Conservation (phyloP, 352 stramenopile species). For the Phytophthora citricola region DNA sequence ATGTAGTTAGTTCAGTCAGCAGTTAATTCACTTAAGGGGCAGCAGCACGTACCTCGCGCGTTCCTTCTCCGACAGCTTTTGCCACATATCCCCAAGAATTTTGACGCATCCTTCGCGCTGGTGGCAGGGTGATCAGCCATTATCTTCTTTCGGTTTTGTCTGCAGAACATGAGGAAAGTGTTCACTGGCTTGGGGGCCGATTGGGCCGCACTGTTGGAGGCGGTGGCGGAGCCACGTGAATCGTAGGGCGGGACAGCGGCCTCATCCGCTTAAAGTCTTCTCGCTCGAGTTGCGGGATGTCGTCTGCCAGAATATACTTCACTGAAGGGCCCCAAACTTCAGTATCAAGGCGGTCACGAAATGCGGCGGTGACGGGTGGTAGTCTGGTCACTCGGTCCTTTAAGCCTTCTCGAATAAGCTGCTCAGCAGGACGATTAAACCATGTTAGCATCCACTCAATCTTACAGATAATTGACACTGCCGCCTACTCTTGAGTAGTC, state of each 20-base stretch:
- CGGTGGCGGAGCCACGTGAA: slow-evolving; percentile 36
- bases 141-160: slow-evolving; percentile 83
- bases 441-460: background rate
- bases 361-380: slow-evolving; percentile 55
- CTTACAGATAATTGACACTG: background rate
- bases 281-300: slow-evolving; percentile 74
- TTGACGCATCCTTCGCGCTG: slow-evolving; percentile 83
- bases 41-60: slow-evolving; percentile 53
- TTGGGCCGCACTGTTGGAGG: slow-evolving; percentile 55
- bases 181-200: slow-evolving; percentile 82
- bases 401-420: slow-evolving; percentile 79
- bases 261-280: slow-evolving; percentile 87
- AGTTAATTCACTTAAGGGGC: background rate
- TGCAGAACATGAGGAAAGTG: slow-evolving; percentile 89
- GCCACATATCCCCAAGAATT: slow-evolving; percentile 86
- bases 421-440: slow-evolving; percentile 4
- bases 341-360: slow-evolving; percentile 72
- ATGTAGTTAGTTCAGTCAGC: slow-evolving; percentile 13
- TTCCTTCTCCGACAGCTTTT: slow-evolving; percentile 82
- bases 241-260: slow-evolving; percentile 59
- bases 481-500: slow-evolving; percentile 70
- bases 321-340: slow-evolving; percentile 71
- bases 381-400: slow-evolving; percentile 67
- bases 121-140: slow-evolving; percentile 76
- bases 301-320: slow-evolving; percentile 79